A percentile compares a stretch with the other conserved stretches of the same genome.
Conservation (phyloP, 768 basidiomycete species). For the Rhodotorula paludigena region DNA sequence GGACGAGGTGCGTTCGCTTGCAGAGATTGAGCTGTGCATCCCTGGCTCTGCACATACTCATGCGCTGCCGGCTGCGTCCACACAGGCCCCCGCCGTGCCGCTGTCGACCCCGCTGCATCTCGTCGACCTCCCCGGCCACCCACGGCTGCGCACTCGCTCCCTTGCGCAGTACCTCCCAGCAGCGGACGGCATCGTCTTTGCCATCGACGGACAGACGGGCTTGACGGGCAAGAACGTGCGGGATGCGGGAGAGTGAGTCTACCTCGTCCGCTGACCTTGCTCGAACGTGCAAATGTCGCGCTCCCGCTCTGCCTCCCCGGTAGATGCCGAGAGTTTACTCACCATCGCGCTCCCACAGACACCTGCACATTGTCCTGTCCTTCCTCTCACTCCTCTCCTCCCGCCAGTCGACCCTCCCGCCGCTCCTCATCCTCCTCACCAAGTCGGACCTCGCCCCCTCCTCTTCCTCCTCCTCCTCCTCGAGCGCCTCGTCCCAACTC, state of each 20-base stretch:
- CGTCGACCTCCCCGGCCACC: slow-evolving; percentile 42
- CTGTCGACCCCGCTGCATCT: slow-evolving; percentile 32
- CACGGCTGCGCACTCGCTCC: slow-evolving; percentile 39
- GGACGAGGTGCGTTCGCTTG: slow-evolving; percentile 1
- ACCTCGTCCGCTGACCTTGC: too few species aligned
- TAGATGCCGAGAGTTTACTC: background rate
- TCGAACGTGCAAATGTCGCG: background rate
- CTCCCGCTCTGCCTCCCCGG: too few species aligned
- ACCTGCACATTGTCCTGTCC: slow-evolving; percentile 35
- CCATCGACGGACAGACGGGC: slow-evolving; percentile 26
- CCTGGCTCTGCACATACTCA: too few species aligned
- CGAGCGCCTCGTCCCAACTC: slow-evolving; percentile 9
- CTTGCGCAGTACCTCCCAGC: slow-evolving; percentile 41
- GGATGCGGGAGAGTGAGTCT: slow-evolving; percentile 34
- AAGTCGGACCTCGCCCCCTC: slow-evolving; percentile 28
- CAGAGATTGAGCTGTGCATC: background rate
- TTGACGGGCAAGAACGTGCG: slow-evolving; percentile 30
- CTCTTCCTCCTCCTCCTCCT: slow-evolving; percentile 3
- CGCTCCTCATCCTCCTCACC: slow-evolving; percentile 37
- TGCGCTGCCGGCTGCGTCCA: too few species aligned
- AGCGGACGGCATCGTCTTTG: slow-evolving; percentile 38
- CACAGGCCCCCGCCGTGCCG: background rate
- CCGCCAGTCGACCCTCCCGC: background rate
- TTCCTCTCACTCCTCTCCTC: slow-evolving; percentile 31
- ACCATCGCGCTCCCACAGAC: background rate